Conservation (phyloP, 2,329 filamentous ascomycete genomes). For the Esteya vermicola region DNA sequence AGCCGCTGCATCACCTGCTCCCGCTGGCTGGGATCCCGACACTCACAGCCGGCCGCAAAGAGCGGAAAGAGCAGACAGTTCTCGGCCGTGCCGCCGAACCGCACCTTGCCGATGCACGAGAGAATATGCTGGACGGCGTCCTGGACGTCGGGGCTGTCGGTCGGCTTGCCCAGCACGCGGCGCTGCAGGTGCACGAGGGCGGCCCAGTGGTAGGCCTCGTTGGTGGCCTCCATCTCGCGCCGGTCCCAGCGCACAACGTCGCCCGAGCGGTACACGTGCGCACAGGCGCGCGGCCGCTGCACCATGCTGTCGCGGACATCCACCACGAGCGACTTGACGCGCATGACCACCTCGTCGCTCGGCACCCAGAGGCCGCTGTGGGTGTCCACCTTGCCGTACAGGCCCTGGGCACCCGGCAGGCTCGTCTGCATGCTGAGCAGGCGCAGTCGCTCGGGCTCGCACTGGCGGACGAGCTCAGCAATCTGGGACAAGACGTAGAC, state of each 20-base stretch:
- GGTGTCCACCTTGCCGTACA: no score
- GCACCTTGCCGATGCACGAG: constrained; percentile 44
- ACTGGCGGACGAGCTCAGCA: constrained; percentile 54
- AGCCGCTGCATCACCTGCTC: constrained; percentile 51
- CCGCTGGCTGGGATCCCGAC: constrained; percentile 38
- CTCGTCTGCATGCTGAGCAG: neutral
- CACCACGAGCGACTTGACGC: constrained; percentile 44
- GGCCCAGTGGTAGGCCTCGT: constrained; percentile 68
- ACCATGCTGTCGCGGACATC: constrained; percentile 45
- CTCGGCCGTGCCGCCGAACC: constrained; percentile 55
- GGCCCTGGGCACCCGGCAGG: no score
- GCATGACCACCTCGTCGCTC: constrained; percentile 32
- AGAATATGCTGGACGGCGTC: constrained; percentile 49
- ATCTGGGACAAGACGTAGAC: constrained; percentile 58
- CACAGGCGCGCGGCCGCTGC: constrained; percentile 25
- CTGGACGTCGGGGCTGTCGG: constrained; percentile 45
- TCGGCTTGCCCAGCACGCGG: constrained; percentile 50
- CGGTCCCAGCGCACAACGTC: constrained; percentile 44
- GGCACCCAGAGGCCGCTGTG: no score
- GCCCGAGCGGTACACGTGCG: constrained; percentile 30
- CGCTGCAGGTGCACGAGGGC: constrained; percentile 63
- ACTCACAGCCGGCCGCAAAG: constrained; percentile 72
- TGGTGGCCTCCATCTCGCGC: constrained; percentile 54
- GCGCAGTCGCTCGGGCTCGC: constrained; percentile 29
- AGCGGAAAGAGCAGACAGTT: constrained; percentile 66